Evolutionary conservation across 2,329 filamentous ascomycete genomes (phyloP).

Genomic region (Ascochyta fabae): DNA sequence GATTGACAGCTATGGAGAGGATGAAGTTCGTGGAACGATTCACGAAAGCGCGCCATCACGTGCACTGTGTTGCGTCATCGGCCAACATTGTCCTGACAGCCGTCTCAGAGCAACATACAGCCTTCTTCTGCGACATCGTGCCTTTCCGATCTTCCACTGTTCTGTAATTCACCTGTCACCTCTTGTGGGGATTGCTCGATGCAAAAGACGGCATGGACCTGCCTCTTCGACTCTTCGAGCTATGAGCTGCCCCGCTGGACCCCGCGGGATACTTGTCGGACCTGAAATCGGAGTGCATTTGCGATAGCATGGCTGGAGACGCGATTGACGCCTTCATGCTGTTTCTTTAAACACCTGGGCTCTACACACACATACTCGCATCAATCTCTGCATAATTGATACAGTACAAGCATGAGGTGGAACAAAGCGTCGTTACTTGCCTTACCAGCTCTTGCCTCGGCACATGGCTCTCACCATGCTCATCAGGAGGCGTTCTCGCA

Average conservation of each 20-base stretch:
- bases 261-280: constrained; percentile 12
- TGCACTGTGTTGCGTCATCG: constrained; percentile 1
- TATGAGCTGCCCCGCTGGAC: constrained; percentile 10
- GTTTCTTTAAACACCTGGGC: constrained; percentile 4
- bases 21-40: background rate
- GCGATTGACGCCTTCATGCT: constrained; percentile 14
- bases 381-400: background rate
- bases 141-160: background rate
- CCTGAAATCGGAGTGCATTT: constrained; percentile 4
- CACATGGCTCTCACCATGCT: constrained; percentile 28
- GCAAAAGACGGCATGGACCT: constrained; percentile 10
- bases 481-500: constrained; percentile 40
- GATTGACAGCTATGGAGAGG: background rate
- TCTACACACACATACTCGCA: background rate
- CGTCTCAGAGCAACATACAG: background rate
- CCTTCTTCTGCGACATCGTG: background rate
- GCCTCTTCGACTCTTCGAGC: constrained; percentile 12
- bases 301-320: constrained; percentile 10
- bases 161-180: background rate
- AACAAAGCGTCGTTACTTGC: constrained; percentile 7
- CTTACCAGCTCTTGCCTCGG: constrained; percentile 9
- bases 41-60: constrained; percentile 1
- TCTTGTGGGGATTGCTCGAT: background rate
- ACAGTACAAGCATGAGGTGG: constrained; percentile 7
- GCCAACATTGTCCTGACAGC: background rate